Base-by-base conservation (phyloP, 1,139 yeast genomes). In the Geotrichum macrosporum region DNA sequence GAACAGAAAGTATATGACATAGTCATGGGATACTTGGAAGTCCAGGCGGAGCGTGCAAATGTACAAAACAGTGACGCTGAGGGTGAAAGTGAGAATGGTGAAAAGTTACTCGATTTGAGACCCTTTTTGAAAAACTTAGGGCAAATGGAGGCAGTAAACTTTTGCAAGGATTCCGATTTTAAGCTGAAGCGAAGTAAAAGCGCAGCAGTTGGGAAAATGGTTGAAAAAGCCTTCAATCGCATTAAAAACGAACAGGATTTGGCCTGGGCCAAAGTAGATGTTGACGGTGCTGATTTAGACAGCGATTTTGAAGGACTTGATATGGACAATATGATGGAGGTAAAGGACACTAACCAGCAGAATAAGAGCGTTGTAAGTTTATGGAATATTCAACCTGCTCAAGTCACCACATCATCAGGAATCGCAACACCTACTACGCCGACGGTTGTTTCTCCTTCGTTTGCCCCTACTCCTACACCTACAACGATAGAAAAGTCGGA, bases 331-430 rank as follows among this genome's bases (percentile, higher is more conserved):
- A 58, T 85, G 53, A 79, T 86, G 84, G 79, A 76, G 2, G 79
- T 65, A 16, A 51, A 56, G 35, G 65, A 62, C 12, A 49, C 55
- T 4, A 88, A 87, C 58, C 71, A 77, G 3, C 74, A 86, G 67
- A 89, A 89, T 63, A 85, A 81, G 59, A 78, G 84, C 21, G 84
- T 88, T 1, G 84, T 83, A 0, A 74, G 79, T 15, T 65, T 80
- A 44, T 88, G 96, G 96, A 74, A 72, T 44, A 58, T 58, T 16
- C 57, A 46, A 5, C 56, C 54, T 32, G 45, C 43, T 18, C 55
- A 50, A 35, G 54, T 27, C 24, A 44, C 27, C 26, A 38, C 34
- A 33, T 41, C 29, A 3, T 12, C 45, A 18, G 50, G 26, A 44
- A 41, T 45, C 39, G 50, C 35, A 3, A 45, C 40, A 5, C 40